phyloP scores from a whole-genome alignment of 2,329 filamentous ascomycete genomes.

The Arthrinium puccinioides region DNA sequence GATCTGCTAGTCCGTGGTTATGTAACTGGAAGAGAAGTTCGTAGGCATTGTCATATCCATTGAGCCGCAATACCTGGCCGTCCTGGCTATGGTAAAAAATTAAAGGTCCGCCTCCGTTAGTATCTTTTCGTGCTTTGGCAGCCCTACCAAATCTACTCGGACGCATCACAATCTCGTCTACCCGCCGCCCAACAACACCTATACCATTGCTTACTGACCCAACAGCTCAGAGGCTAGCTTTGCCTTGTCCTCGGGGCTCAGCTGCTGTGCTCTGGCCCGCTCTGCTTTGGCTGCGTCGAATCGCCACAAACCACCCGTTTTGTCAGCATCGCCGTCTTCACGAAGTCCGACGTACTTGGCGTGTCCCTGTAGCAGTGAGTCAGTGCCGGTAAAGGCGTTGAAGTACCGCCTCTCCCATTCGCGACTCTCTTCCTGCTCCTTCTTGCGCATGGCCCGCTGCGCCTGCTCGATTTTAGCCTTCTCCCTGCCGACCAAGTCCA shows the following conservation, averaged over 20 bases:
- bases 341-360: constrained; percentile 39
- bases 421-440: constrained; percentile 47
- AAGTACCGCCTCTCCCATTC: constrained; percentile 86
- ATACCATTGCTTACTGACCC: too few relatives aligned
- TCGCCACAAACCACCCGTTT: constrained; percentile 54
- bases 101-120: too few relatives aligned
- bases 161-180: too few relatives aligned
- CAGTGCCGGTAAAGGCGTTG: constrained; percentile 35
- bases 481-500: constrained; percentile 61
- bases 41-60: too few relatives aligned
- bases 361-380: constrained; percentile 36
- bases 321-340: constrained; percentile 47
- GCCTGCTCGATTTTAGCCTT: constrained; percentile 78
- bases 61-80: too few relatives aligned
- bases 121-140: too few relatives aligned
- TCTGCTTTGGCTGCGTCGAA: constrained; percentile 40
- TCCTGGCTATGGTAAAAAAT: too few relatives aligned
- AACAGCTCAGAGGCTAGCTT: constrained; percentile 25
- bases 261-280: constrained; percentile 28
- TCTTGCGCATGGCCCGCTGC: constrained; percentile 65
- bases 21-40: too few relatives aligned
- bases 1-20: too few relatives aligned
- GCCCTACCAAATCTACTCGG: too few relatives aligned
- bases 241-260: constrained; percentile 29
- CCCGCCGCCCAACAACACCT: too few relatives aligned